Base-by-base conservation (phyloP, 176 grass and related monocot genomes). In the Musa troglodytarum region DNA sequence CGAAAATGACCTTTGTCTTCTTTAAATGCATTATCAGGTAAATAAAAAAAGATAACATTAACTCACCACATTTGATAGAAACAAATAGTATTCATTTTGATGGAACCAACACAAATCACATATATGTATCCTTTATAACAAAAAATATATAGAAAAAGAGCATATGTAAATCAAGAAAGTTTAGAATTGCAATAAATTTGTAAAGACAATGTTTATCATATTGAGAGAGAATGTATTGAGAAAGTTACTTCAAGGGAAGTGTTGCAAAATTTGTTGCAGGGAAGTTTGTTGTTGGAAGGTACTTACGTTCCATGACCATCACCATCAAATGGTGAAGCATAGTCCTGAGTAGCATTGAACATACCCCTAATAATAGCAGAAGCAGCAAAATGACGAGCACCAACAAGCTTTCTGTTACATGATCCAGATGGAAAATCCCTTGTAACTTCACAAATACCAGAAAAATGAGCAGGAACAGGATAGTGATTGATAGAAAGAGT, bases 251-350 rank as follows among this genome's bases (percentile, higher is more conserved):
- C 4, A 43, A 43, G 4, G 4, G 3, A 43, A 43, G 34, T 43
- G 34, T 43, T 43, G 34, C 34, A 43, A 43, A 43, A 43, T 43
- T 43, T 43, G 34, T 43, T 43, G 34, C 34, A 43, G 34, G 34
- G 3, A 25, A 13, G 22, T 26, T 29, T 26, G 22, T 13, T 12
- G 29, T 43, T 43, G 34, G 9, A 50, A 25, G 25, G 75, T 23
- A 65, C 75, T 65, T 65, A 65, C 94, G 87, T 98, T 56, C 94
- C 94, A 91, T 98, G 94, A 19, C 90, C 94, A 89, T 98, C 94
- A 75, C 90, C 79, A 85, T 98, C 94, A 62, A 93, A 98, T 49
- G 94, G 94, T 62, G 94, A 98, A 79, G 86, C 90, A 85, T 83
- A 93, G 77, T 98, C 88, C 58, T 80, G 26, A 65, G 88, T 93